Evolutionary conservation across 2,329 filamentous ascomycete species (phyloP).

Genomic region (Ophiobolus disseminans): DNA sequence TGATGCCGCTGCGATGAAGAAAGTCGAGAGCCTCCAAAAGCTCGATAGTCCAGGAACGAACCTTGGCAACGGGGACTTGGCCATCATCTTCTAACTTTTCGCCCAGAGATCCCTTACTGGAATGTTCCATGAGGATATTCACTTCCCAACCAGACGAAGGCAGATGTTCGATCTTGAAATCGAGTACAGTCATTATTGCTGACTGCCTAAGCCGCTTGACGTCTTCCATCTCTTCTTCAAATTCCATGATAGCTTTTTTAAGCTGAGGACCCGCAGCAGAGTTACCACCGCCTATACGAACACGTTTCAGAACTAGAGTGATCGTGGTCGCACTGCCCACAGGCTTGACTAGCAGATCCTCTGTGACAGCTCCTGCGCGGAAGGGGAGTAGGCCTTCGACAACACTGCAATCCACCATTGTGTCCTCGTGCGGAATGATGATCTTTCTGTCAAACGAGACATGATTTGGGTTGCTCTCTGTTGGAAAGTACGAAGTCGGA

Average conservation of each 20-base stretch:
- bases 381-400: slow-evolving; percentile 72
- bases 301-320: slow-evolving; percentile 69
- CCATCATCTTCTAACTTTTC: slow-evolving; percentile 83
- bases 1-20: slow-evolving; percentile 81
- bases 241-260: slow-evolving; percentile 76
- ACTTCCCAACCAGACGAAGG: slow-evolving; percentile 70
- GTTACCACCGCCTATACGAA: slow-evolving; percentile 53
- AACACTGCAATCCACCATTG: slow-evolving; percentile 70
- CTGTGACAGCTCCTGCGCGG: slow-evolving; percentile 69
- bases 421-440: slow-evolving; percentile 67
- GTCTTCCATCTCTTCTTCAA: slow-evolving; percentile 78
- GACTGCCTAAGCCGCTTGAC: slow-evolving; percentile 77
- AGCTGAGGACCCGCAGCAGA: slow-evolving; percentile 70
- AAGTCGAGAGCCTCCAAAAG: slow-evolving; percentile 87
- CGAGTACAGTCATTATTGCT: slow-evolving; percentile 79
- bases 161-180: slow-evolving; percentile 72
- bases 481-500: slow-evolving; percentile 48
- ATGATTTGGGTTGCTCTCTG: slow-evolving; percentile 38
- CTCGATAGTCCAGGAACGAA: slow-evolving; percentile 89
- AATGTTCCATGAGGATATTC: slow-evolving; percentile 76
- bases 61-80: slow-evolving; percentile 73
- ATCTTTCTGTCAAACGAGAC: slow-evolving; percentile 74
- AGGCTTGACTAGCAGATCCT: slow-evolving; percentile 75
- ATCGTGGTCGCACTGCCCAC: slow-evolving; percentile 57
- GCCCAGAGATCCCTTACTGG: slow-evolving; percentile 81